These are phyloP conservation scores for Schrenkiella parvula DNA, from an alignment of 345 rosid species.

Conservation along the genomic window DNA sequence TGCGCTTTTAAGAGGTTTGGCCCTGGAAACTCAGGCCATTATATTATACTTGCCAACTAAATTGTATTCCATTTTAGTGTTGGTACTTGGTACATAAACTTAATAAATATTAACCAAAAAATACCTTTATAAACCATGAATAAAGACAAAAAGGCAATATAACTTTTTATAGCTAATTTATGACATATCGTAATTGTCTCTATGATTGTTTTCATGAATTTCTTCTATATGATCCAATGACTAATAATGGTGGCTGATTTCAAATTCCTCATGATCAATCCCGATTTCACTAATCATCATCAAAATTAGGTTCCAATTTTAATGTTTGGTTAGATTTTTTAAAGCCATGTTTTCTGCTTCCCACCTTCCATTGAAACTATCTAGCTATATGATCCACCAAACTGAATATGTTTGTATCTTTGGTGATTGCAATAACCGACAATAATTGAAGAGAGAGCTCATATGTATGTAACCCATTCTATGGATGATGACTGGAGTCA, in stretches of 20 bases:
- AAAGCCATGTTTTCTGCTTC: conserved; percentile 52
- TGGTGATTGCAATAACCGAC: conserved; percentile 22
- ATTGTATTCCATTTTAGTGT: too few relatives aligned
- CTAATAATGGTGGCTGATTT: conserved; percentile 34
- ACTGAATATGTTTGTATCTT: conserved; percentile 2
- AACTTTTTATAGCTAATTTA: too few relatives aligned
- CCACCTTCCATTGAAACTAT: neutral
- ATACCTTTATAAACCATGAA: too few relatives aligned
- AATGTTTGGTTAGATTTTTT: conserved; percentile 52
- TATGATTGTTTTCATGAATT: too few relatives aligned
- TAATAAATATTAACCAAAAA: too few relatives aligned
- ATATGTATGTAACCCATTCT: neutral
- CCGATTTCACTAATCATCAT: conserved; percentile 31
- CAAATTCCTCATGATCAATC: conserved; percentile 48
- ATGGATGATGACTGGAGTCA: neutral
- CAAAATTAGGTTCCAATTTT: conserved; percentile 42
- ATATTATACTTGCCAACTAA: too few relatives aligned
- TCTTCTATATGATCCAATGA: conserved; percentile 32
- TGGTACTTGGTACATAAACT: too few relatives aligned
- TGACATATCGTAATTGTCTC: too few relatives aligned
- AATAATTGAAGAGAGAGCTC: neutral
- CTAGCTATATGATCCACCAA: conserved; percentile 4
- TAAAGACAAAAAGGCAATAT: too few relatives aligned
- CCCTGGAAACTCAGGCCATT: too few relatives aligned
- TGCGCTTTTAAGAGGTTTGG: too few relatives aligned